Evolutionary conservation across 2,329 filamentous ascomycete genomes (phyloP).

Genomic region (Lachnellula occidentalis): DNA sequence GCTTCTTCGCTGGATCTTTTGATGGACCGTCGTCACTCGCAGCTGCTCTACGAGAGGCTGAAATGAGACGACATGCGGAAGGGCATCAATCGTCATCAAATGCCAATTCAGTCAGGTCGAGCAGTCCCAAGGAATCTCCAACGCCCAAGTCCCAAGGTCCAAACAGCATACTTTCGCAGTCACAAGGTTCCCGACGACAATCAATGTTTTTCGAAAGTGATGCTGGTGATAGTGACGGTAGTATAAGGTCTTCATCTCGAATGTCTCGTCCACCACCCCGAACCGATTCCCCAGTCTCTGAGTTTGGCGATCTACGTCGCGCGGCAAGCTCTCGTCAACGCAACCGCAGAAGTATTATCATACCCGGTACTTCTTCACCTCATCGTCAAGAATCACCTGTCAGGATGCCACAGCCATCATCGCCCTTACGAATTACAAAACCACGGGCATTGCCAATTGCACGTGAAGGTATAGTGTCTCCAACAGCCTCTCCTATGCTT

Average conservation of each 20-base stretch:
- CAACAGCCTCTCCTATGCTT: constrained; percentile 84
- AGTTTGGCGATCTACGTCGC: constrained; percentile 69
- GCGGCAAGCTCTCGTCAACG: constrained; percentile 75
- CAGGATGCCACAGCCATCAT: constrained; percentile 68
- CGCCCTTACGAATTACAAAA: constrained; percentile 80
- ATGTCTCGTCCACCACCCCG: constrained; percentile 62
- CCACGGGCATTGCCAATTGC: constrained; percentile 58
- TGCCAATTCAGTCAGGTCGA: constrained; percentile 70
- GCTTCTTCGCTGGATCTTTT: constrained; percentile 48
- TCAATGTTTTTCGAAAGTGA: constrained; percentile 83
- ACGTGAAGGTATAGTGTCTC: constrained; percentile 68
- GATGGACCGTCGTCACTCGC: constrained; percentile 53
- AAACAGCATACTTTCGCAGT: constrained; percentile 50
- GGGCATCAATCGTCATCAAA: constrained; percentile 45
- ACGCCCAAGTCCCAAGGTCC: constrained; percentile 78
- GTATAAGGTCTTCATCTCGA: constrained; percentile 72
- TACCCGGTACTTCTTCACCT: constrained; percentile 73
- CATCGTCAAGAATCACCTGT: constrained; percentile 86
- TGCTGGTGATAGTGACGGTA: constrained; percentile 78
- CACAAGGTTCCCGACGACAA: constrained; percentile 63
- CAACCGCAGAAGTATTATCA: constrained; percentile 79
- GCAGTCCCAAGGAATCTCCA: constrained; percentile 82
- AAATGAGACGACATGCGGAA: constrained; percentile 28
- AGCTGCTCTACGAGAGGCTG: constrained; percentile 41
- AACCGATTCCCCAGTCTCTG: constrained; percentile 86